These are phyloP conservation scores for Metarhizium guizhouense DNA, from an alignment of 2,329 filamentous ascomycete genomes.

Conservation along the genomic window DNA sequence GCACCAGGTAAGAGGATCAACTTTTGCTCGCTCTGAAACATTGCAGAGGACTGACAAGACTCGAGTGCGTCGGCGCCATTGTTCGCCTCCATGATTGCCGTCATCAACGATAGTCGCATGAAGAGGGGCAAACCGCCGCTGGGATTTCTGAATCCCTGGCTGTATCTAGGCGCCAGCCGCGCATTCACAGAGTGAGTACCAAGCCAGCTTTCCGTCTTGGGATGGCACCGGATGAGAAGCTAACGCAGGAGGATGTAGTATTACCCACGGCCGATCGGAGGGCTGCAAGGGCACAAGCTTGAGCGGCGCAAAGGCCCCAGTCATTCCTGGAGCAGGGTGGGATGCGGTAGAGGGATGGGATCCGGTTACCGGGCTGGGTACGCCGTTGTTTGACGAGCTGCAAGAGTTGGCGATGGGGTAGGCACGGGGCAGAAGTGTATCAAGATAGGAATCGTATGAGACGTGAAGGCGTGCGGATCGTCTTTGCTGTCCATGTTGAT, in stretches of 20 bases:
- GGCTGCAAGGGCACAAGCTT: constrained; percentile 23
- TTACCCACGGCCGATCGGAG: constrained; percentile 22
- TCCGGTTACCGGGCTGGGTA: constrained; percentile 33
- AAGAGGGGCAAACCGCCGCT: constrained; percentile 41
- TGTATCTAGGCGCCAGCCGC: constrained; percentile 32
- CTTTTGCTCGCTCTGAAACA: neutral
- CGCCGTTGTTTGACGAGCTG: constrained; percentile 33
- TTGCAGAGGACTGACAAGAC: neutral
- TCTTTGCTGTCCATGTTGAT: too few species aligned
- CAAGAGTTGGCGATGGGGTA: constrained; percentile 7
- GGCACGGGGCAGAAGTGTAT: neutral
- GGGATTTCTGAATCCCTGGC: constrained; percentile 54
- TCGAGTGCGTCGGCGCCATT: constrained; percentile 49
- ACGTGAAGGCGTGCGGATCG: too few species aligned
- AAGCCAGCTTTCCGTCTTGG: neutral
- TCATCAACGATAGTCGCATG: constrained; percentile 56
- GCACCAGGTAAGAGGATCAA: constrained; percentile 21
- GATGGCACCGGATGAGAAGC: neutral
- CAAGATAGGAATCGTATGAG: too few species aligned
- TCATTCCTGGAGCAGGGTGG: constrained; percentile 7
- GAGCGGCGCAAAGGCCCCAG: constrained; percentile 15
- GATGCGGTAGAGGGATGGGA: constrained; percentile 23
- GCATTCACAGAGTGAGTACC: constrained; percentile 27
- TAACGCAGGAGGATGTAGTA: constrained; percentile 14
- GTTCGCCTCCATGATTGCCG: constrained; percentile 52